phyloP scores from a whole-genome alignment of 2,329 filamentous ascomycete genomes.

The Sporothrix curviconia region DNA sequence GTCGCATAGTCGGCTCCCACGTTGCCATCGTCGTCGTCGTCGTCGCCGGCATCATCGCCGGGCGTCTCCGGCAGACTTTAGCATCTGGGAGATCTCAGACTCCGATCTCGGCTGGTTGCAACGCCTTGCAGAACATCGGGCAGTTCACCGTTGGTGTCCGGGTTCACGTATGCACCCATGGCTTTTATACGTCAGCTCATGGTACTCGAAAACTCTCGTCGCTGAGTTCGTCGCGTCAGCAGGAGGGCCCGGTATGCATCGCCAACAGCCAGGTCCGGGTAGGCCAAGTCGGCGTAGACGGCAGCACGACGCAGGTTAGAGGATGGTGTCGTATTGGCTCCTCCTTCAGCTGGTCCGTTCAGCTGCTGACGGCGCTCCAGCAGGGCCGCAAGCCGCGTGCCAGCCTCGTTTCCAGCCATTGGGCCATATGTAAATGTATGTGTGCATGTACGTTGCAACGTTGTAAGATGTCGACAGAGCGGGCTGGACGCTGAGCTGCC shows the following conservation, averaged over 20 bases:
- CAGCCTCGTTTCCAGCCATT: too few relatives aligned
- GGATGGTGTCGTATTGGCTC: constrained; percentile 55
- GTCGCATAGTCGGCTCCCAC: too few relatives aligned
- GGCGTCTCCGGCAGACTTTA: too few relatives aligned
- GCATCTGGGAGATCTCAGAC: too few relatives aligned
- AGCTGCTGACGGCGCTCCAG: constrained; percentile 49
- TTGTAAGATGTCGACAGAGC: neutral
- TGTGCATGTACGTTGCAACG: too few relatives aligned
- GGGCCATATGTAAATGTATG: too few relatives aligned
- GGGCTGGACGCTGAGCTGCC: neutral
- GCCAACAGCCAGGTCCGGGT: constrained; percentile 81
- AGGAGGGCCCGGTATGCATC: constrained; percentile 90
- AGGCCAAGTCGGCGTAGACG: constrained; percentile 67
- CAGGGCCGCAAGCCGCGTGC: constrained; percentile 32
- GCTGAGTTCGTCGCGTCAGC: constrained; percentile 69
- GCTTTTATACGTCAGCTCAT: constrained; percentile 57
- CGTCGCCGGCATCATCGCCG: too few relatives aligned
- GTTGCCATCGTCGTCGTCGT: too few relatives aligned
- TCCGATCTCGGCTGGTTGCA: too few relatives aligned
- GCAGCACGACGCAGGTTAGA: constrained; percentile 64
- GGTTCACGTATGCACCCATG: constrained; percentile 35
- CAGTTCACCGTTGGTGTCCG: constrained; percentile 25
- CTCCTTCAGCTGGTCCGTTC: constrained; percentile 47
- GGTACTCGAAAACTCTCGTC: constrained; percentile 79
- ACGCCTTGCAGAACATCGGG: constrained; percentile 38